Base-by-base conservation (phyloP, 78 protist genomes). In the Emiliania huxleyi region DNA sequence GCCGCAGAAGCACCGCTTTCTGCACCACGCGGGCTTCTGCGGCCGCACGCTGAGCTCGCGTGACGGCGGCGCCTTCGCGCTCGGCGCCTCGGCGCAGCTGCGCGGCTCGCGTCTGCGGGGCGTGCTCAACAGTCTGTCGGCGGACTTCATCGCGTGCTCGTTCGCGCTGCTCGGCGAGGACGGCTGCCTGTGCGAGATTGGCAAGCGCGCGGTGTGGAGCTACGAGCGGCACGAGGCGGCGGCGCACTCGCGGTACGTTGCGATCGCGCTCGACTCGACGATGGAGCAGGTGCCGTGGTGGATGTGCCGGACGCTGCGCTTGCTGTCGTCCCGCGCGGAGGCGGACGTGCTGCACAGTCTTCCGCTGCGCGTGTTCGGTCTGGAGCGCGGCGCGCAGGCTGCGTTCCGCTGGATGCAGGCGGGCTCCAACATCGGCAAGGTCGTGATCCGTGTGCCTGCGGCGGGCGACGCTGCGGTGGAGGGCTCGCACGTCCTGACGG, bases 141-240 rank as follows among this genome's bases (percentile, higher is more conserved):
- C 44, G 45, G 92, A 90, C n/a, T 45, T 55, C 48, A 19, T 90
- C 69, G 2, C 37, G 55, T 23, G 35, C 52, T 15, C 49, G 37
- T 69, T 90, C 92, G 69, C 83, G 23, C 35, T 56, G 62, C 46
- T 69, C 83, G 87, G 85, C 42, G 85, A 75, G 35, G 56, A 81
- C 33, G 93, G 44, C 48, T 15, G 35, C 38, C 11, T 91, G 5
- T 49, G 23, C 19, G 93, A 91, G 83, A 91, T 91, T 1, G 93
- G 93, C 37, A 91, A 91, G 62, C 49, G 93, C 25, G 84, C 42
- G 55, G 29, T 91, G n/a, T 91, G 79, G 85, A 15, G n/a, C 33
- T 1, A 40, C 42, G 42, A 2, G 55, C 83, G 87, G n/a, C 25
- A 3, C 49, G 42, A 2, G 26, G 52, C 46, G 49, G 83, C 46